A percentile compares a stretch with the other conserved stretches of the same genome.
These are phyloP conservation scores for Aspergillus bridgeri DNA, from an alignment of 495 filamentous ascomycete genomes.

Conservation along the genomic window DNA sequence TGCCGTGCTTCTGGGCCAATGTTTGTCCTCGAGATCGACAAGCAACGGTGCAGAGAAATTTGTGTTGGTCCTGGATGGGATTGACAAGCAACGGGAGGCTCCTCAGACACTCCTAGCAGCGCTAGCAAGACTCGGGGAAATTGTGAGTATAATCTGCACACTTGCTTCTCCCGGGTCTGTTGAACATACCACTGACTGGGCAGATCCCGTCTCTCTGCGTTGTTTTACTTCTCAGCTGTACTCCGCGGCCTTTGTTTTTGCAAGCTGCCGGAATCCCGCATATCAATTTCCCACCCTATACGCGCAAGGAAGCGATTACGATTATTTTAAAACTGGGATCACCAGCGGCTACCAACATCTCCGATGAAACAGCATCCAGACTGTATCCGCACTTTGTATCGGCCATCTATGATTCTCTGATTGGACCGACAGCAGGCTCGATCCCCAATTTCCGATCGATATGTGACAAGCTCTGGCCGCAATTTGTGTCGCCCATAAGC, in stretches of 20 bases:
- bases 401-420: constrained; percentile 38
- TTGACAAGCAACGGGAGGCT: constrained; percentile 81
- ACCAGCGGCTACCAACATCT: constrained; percentile 28
- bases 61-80: constrained; percentile 84
- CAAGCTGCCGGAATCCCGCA: constrained; percentile 70
- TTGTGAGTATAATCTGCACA: constrained; percentile 47
- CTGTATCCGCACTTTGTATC: constrained; percentile 45
- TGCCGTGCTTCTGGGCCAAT: constrained; percentile 62
- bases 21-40: constrained; percentile 28
- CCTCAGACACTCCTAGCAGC: constrained; percentile 79
- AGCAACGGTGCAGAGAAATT: constrained; percentile 50
- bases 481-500: constrained; percentile 58
- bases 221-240: constrained; percentile 68
- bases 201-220: constrained; percentile 80
- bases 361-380: constrained; percentile 25
- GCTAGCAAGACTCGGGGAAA: constrained; percentile 71
- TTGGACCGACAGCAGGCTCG: constrained; percentile 44
- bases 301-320: constrained; percentile 67
- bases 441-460: constrained; percentile 39
- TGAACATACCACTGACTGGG: constrained; percentile 14
- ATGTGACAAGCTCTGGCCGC: constrained; percentile 70
- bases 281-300: constrained; percentile 83
- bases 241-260: constrained; percentile 67
- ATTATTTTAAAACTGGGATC: constrained; percentile 59
- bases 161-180: not conserved